phyloP scores from a whole-genome alignment of 768 basidiomycete species.

The Pisolithus tinctorius region DNA sequence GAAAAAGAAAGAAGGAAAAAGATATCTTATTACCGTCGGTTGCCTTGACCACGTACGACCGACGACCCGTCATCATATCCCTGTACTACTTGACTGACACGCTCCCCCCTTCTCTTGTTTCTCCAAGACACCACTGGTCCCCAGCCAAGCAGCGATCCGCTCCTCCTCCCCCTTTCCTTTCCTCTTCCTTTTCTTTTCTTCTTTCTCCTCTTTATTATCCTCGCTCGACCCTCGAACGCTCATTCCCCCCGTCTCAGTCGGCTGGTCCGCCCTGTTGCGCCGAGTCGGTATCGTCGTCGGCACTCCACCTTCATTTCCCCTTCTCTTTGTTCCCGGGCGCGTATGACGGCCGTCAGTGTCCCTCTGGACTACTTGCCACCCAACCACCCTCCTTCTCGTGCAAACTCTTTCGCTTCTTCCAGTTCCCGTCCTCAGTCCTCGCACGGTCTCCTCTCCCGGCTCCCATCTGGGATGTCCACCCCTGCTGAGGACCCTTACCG shows the following conservation, averaged over 20 bases:
- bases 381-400: constrained; percentile 63
- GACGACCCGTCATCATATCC: constrained; percentile 16
- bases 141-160: background rate
- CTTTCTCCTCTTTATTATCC: constrained; percentile 13
- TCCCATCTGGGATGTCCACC: constrained; percentile 44
- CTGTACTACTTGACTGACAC: constrained; percentile 19
- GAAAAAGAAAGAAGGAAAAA: background rate
- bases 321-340: constrained; percentile 14
- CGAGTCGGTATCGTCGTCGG: constrained; percentile 25
- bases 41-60: constrained; percentile 57
- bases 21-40: constrained; percentile 17
- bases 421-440: constrained; percentile 75
- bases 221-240: constrained; percentile 16
- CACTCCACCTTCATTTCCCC: constrained; percentile 32
- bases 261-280: constrained; percentile 51
- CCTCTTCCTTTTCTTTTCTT: constrained; percentile 17
- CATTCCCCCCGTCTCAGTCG: constrained; percentile 16
- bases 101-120: constrained; percentile 6
- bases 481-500: constrained; percentile 68
- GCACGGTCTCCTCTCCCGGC: constrained; percentile 53
- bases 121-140: constrained; percentile 8
- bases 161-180: background rate
- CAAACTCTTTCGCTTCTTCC: constrained; percentile 71
- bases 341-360: constrained; percentile 66
- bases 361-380: constrained; percentile 68